These are phyloP conservation scores for Cladochytrium replicatum DNA, from an alignment of 192 early-diverging fungal genomes.

Conservation along the genomic window DNA sequence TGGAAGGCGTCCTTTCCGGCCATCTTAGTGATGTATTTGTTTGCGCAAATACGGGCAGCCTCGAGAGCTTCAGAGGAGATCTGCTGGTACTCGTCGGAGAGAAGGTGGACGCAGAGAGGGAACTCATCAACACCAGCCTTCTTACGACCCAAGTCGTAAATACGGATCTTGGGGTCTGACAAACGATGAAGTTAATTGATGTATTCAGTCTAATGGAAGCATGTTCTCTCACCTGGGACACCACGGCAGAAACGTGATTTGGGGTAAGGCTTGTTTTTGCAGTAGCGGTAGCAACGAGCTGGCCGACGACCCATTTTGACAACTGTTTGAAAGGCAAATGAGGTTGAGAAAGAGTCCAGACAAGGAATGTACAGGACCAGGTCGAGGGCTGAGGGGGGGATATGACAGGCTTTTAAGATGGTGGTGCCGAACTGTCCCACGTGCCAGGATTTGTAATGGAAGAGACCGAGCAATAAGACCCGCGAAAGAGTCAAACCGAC, in stretches of 20 bases:
- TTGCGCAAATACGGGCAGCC: conserved; percentile 93
- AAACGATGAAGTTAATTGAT: too few species aligned
- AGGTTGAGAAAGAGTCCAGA: too few species aligned
- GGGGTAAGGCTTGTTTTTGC: conserved; percentile 99
- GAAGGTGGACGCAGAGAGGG: conserved; percentile 89
- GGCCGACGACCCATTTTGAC: conserved; percentile 92
- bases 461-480: too few species aligned
- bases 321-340: too few species aligned
- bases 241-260: conserved; percentile 98
- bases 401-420: too few species aligned
- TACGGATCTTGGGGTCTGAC: conserved; percentile 90
- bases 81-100: conserved; percentile 97
- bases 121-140: conserved; percentile 97
- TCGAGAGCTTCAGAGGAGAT: conserved; percentile 98
- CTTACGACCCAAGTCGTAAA: conserved; percentile 96
- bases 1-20: conserved; percentile 99
- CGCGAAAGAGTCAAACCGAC: too few species aligned
- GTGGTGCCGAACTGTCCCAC: too few species aligned
- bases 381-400: too few species aligned
- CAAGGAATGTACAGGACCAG: too few species aligned
- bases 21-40: conserved; percentile 97
- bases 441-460: too few species aligned
- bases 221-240: conserved; percentile 78
- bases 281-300: conserved; percentile 97
- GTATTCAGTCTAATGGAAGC: background rate